Evolutionary conservation across 306 rosid species (phyloP), one percentile per base, ranked within the genome.

Genomic region (Casuarina equisetifolia): DNA sequence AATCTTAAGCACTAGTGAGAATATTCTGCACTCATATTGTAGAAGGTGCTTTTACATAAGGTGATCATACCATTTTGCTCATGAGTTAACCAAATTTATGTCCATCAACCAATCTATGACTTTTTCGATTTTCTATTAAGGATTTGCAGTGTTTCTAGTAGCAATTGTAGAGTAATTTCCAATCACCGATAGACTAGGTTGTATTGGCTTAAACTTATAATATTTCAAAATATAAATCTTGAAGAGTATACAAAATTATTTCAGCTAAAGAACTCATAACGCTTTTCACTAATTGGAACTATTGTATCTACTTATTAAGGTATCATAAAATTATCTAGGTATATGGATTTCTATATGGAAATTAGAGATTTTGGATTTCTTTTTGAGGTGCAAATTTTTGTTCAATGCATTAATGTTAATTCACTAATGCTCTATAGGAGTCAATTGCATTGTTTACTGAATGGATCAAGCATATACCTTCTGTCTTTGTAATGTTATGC

Each of bases 401-500:
- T 66, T 17, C 2, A 66, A 2, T 1, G 35, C 49, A 40, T 17
- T n/a, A 66, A 42, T 40, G 50, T 42, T 15, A 66, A 20, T 39
- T 40, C 35, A 6, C 71, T 40, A 40, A 40, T 66, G 71, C 13
- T 13, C 17, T 15, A 17, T 66, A 16, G 2, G 10, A 6, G 50
- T 46, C 2, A 9, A 46, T 46, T 46, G 32, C 25, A 39, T 51
- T 61, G 17, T 69, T 15, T 53, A 45, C 49, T 2, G 17, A 1
- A 6, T 53, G 46, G 7, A 43, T 73, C 73, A 53, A 75, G 6
- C 57, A 57, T 39, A 38, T 25, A 49, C 53, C 71, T 74, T 11
- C 72, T 64, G 43, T 72, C 54, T 9, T 69, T 46, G 11, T n/a
- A 5, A 49, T 84, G 62, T 57, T 69, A 67, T 83, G 42, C 52